phyloP scores from a whole-genome alignment of 2,329 filamentous ascomycete species.

The Fusarium nodosum region DNA sequence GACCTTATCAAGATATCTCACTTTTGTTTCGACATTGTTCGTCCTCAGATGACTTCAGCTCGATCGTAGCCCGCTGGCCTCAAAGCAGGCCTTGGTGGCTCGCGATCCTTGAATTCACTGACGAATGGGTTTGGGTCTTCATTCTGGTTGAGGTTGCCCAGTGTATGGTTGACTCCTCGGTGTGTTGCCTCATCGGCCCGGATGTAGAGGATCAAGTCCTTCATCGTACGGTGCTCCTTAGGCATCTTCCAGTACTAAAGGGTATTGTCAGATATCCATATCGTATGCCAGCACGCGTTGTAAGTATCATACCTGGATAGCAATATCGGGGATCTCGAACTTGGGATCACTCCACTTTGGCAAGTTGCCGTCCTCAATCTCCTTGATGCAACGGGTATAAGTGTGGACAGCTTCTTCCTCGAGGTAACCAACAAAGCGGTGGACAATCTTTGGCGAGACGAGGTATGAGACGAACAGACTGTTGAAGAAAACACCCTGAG shows the following conservation, averaged over 20 bases:
- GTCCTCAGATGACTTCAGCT: slow-evolving; percentile 76
- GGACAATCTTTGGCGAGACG: slow-evolving; percentile 85
- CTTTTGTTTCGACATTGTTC: not conserved
- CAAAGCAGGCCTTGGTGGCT: slow-evolving; percentile 74
- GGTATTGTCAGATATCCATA: slow-evolving; percentile 13
- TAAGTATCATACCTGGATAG: slow-evolving; percentile 66
- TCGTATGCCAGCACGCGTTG: not conserved
- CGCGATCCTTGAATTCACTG: slow-evolving; percentile 80
- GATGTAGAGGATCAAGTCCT: slow-evolving; percentile 88
- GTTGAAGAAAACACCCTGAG: slow-evolving; percentile 98
- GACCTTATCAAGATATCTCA: not conserved
- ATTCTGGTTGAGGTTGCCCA: slow-evolving; percentile 87
- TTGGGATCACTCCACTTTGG: slow-evolving; percentile 81
- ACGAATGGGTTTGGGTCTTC: slow-evolving; percentile 94
- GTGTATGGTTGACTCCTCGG: slow-evolving; percentile 94
- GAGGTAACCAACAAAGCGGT: slow-evolving; percentile 96
- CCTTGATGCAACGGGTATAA: slow-evolving; percentile 89
- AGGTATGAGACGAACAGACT: slow-evolving; percentile 91
- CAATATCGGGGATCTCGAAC: slow-evolving; percentile 87
- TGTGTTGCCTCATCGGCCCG: slow-evolving; percentile 91
- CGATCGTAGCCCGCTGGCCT: slow-evolving; percentile 85
- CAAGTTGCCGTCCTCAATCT: slow-evolving; percentile 86
- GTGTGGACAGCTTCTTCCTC: slow-evolving; percentile 98
- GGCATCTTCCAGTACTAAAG: slow-evolving; percentile 90
- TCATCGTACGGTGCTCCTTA: slow-evolving; percentile 84